Conservation (phyloP, 2,329 filamentous ascomycete species). For the Alternaria gansuensis region DNA sequence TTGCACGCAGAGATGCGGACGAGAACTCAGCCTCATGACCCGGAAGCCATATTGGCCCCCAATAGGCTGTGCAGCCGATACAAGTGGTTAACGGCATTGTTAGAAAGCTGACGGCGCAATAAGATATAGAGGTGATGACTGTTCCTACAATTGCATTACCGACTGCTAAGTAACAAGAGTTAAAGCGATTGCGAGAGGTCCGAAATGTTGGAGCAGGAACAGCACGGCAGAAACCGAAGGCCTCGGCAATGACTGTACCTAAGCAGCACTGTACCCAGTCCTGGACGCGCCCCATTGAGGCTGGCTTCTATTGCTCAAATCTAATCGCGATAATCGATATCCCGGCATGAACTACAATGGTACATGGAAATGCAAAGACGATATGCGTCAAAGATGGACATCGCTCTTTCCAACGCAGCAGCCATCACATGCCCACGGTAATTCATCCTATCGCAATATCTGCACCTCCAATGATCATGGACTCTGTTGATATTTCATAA, state of each 20-base stretch:
- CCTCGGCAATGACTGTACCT: background rate
- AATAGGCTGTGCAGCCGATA: background rate
- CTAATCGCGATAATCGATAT: background rate
- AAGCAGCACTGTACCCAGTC: background rate
- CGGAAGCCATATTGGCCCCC: conserved; percentile 8
- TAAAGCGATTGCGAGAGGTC: background rate
- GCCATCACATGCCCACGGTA: background rate
- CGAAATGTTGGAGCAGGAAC: background rate
- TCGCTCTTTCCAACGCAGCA: background rate
- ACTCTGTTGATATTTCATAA: background rate
- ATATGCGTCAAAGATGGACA: background rate
- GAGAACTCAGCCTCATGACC: conserved; percentile 11
- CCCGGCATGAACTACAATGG: background rate
- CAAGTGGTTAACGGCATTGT: background rate
- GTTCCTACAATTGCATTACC: background rate
- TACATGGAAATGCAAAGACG: background rate
- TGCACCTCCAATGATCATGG: background rate
- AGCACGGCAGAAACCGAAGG: background rate
- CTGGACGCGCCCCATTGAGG: background rate
- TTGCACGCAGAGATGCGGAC: background rate
- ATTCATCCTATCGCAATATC: background rate
- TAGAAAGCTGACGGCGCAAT: background rate
- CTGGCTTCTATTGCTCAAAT: background rate
- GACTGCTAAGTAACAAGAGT: background rate
- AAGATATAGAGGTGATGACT: background rate